Evolutionary conservation across 768 basidiomycete genomes (phyloP).

Genomic region (Lactarius sanguifluus): DNA sequence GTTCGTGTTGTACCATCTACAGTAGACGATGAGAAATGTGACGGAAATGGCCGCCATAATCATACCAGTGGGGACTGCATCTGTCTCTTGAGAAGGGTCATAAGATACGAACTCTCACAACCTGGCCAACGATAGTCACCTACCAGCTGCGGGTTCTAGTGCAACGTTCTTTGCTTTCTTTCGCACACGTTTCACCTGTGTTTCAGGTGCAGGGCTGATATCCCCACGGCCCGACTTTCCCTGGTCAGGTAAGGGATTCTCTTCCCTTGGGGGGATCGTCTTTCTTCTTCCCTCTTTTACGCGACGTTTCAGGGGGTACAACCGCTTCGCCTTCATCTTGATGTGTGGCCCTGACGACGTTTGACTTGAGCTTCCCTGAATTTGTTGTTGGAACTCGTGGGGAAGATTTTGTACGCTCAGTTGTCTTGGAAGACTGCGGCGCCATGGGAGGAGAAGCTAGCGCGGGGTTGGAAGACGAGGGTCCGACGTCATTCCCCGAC

Average conservation of each 20-base stretch:
- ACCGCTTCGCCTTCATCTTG: neutral
- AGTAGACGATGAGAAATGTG: neutral
- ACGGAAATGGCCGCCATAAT: neutral
- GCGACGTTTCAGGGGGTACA: neutral
- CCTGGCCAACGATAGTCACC: neutral
- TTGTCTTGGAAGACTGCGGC: neutral
- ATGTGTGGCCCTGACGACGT: neutral
- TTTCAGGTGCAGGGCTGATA: neutral
- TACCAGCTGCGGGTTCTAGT: constrained; percentile 5
- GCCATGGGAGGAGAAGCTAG: neutral
- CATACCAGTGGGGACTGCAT: neutral
- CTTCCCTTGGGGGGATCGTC: neutral
- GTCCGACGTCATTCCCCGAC: neutral
- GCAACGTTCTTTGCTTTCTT: neutral
- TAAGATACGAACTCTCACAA: neutral
- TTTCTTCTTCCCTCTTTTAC: constrained; percentile 12
- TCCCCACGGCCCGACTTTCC: neutral
- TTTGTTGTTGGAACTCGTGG: neutral
- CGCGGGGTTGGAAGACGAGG: neutral
- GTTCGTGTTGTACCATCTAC: neutral
- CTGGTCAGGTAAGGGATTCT: neutral
- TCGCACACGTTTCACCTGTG: constrained; percentile 8
- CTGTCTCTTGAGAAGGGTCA: neutral
- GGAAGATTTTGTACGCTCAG: neutral
- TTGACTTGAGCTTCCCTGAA: constrained; percentile 1